Evolutionary conservation across 2,329 filamentous ascomycete genomes (phyloP).

Genomic region (Exophiala oligosperma): DNA sequence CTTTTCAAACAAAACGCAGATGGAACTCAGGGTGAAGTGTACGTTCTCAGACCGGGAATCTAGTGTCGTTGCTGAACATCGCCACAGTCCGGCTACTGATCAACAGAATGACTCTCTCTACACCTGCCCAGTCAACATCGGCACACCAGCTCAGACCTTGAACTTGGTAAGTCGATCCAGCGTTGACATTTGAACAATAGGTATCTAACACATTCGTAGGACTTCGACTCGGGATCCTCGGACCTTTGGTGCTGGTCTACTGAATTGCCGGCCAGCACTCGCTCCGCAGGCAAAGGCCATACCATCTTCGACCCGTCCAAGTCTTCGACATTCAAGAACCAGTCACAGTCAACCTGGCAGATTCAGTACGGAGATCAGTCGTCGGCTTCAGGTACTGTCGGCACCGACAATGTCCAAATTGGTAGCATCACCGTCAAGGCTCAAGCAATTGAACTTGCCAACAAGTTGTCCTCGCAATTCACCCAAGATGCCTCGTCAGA

Average conservation of each 20-base stretch:
- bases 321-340: conserved; percentile 59
- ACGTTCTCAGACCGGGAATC: neutral
- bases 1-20: conserved; percentile 17
- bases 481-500: conserved; percentile 51
- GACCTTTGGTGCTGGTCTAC: conserved; percentile 68
- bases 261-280: conserved; percentile 43
- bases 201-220: conserved; percentile 24
- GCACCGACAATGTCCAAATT: conserved; percentile 61
- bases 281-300: conserved; percentile 43
- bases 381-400: conserved; percentile 66
- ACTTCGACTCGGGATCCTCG: conserved; percentile 71
- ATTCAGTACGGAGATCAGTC: conserved; percentile 70
- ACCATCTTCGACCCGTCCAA: conserved; percentile 60
- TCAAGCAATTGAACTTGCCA: conserved; percentile 8
- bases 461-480: conserved; percentile 48
- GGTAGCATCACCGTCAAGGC: conserved; percentile 58
- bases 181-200: neutral
- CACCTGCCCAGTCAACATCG: conserved; percentile 63
- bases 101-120: conserved; percentile 68
- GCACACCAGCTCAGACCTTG: conserved; percentile 63
- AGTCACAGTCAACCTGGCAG: conserved; percentile 58
- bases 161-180: conserved; percentile 31
- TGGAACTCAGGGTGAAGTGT: conserved; percentile 16
- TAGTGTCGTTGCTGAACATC: neutral
- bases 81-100: conserved; percentile 59